Evolutionary conservation across 257 asterid genomes (phyloP), one percentile per base, ranked within the genome.

Genomic region (Plantago major): DNA sequence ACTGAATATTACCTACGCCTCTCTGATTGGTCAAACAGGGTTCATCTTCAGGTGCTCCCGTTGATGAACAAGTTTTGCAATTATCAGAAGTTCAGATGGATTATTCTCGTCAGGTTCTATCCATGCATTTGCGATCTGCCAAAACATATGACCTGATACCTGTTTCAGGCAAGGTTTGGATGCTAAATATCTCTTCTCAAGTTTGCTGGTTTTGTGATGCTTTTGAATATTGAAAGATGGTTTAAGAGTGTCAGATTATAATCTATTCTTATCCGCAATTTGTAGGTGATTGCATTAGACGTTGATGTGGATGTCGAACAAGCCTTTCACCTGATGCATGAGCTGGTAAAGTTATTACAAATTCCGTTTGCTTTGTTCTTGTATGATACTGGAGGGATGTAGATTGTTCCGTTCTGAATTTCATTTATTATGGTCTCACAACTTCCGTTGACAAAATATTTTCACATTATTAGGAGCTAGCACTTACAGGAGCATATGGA

Each of bases 151-250:
- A 81, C 73, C 73, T 86, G 74, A 72, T 86, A 48, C 92, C 95
- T 11, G 62, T 63, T 72, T 76, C 91, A 64, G 87, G 87, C 84
- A 79, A 86, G 95, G 91, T 86, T 80, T 65, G 88, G 60, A 53
- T 48, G 65, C 79, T 48, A 18, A 51, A 58, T 5, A 12, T 55
- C 33, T 46, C 15, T 10, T 38, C 55, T 58, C 37, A n/a, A 11
- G 46, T 44, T 58, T 48, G 11, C 2, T 44, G 37, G 22, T 37
- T 49, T 3, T 33, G 16, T 40, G 43, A 11, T 60, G 19, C 49
- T 13, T 44, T 58, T 43, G 60, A 60, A 37, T 46, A 65, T 18
- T 58, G 30, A 7, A 16, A 37, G 50, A 49, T 19, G 48, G 16
- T 37, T 10, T 28, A 28, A 9, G 13, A 48, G 10, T 56, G 52